Evolutionary conservation across 345 rosid species (phyloP).

Genomic region (Bruguiera gymnorhiza): DNA sequence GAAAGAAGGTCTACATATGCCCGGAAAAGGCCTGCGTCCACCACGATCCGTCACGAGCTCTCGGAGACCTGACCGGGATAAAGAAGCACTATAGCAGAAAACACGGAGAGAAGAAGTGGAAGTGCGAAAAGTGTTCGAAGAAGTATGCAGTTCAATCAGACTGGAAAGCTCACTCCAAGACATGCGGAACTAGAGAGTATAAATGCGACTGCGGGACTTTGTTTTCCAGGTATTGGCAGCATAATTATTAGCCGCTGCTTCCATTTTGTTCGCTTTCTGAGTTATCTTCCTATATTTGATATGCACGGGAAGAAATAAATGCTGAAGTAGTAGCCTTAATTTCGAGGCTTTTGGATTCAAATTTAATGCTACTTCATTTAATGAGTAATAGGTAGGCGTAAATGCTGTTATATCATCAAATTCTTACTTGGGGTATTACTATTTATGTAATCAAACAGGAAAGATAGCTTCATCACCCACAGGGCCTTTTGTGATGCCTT

Average conservation of each 20-base stretch:
- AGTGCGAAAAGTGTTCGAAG: constrained; percentile 95
- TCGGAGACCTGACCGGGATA: constrained; percentile 92
- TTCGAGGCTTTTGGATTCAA: constrained; percentile 22
- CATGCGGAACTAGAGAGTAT: constrained; percentile 95
- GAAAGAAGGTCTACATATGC: constrained; percentile 80
- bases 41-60: constrained; percentile 81
- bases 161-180: constrained; percentile 95
- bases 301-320: constrained; percentile 35
- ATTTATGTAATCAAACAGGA: constrained; percentile 39
- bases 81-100: constrained; percentile 92
- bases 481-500: constrained; percentile 95
- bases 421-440: constrained; percentile 12
- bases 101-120: constrained; percentile 97
- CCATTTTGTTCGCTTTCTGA: background rate
- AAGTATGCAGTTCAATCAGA: constrained; percentile 95
- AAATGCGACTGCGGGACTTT: constrained; percentile 94
- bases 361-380: constrained; percentile 33
- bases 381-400: constrained; percentile 15
- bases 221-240: constrained; percentile 65
- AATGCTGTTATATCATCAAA: background rate
- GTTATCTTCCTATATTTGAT: background rate
- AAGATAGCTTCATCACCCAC: constrained; percentile 93
- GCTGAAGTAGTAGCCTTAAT: constrained; percentile 26
- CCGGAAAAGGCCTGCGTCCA: constrained; percentile 92
- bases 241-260: no score